Evolutionary conservation across 139 green algal species (phyloP).

Genomic region (Tetradesmus lagerheimii): DNA sequence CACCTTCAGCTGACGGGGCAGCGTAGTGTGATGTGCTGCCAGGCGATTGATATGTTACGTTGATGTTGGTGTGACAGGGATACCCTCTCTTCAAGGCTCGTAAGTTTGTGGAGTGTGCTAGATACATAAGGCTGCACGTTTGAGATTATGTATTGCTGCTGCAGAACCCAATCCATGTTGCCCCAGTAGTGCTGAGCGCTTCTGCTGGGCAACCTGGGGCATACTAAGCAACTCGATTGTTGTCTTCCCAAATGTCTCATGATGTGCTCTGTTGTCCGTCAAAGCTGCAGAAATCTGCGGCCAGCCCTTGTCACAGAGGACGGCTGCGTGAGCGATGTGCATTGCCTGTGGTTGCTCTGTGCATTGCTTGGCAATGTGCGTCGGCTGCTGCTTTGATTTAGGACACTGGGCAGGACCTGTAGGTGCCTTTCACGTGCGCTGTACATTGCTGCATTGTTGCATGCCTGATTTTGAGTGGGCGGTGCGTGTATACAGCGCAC

Average conservation of each 20-base stretch:
- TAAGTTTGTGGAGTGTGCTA: not conserved
- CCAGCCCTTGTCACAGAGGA: no score
- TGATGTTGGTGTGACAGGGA: not conserved
- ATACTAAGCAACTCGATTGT: not conserved
- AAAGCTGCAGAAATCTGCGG: not conserved
- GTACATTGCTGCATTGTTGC: not conserved
- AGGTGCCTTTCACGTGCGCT: not conserved
- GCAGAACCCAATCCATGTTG: not conserved
- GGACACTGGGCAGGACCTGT: not conserved
- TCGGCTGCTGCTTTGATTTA: not conserved
- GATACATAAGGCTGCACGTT: not conserved
- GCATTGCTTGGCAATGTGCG: not conserved
- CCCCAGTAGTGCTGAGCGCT: not conserved
- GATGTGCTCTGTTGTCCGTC: not conserved
- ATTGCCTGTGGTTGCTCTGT: not conserved
- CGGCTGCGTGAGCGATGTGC: not conserved
- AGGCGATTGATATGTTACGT: not conserved
- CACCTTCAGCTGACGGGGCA: not conserved
- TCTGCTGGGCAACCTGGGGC: not conserved
- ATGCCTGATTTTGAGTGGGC: not conserved
- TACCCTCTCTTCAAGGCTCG: not conserved
- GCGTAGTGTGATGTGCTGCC: not conserved
- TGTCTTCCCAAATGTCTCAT: not conserved
- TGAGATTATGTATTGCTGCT: not conserved
- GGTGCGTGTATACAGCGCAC: not conserved